Percentiles rank a stretch among this genome's conserved stretches.
phyloP scores from a whole-genome alignment of 306 rosid species.

The Datisca glomerata region DNA sequence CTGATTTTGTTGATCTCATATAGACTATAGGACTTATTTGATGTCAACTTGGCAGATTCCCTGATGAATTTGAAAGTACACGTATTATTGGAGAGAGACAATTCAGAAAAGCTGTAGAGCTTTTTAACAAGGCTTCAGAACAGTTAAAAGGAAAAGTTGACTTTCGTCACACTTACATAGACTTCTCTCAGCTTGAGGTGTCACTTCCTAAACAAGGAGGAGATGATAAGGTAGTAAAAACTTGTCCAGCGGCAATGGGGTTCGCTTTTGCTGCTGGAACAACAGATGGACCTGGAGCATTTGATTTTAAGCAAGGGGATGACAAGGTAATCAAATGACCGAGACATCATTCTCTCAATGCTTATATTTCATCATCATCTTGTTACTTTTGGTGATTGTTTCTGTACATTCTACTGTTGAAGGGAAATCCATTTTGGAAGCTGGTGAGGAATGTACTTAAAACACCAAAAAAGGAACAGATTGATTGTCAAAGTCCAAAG shows the following conservation, averaged over 20 bases:
- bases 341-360: background rate
- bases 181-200: constrained; percentile 69
- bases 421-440: constrained; percentile 91
- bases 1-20: constrained; percentile 1
- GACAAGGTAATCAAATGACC: constrained; percentile 38
- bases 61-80: constrained; percentile 93
- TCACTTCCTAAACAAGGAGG: constrained; percentile 40
- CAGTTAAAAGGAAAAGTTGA: constrained; percentile 59
- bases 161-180: constrained; percentile 63
- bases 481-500: constrained; percentile 71
- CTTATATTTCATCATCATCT: background rate
- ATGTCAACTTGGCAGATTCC: constrained; percentile 45
- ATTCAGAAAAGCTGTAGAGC: constrained; percentile 66
- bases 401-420: constrained; percentile 8
- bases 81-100: constrained; percentile 85
- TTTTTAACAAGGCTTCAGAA: constrained; percentile 52
- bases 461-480: constrained; percentile 56
- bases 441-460: constrained; percentile 56
- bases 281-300: constrained; percentile 95
- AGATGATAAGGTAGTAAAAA: constrained; percentile 41
- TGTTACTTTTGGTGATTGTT: background rate
- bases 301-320: constrained; percentile 87
- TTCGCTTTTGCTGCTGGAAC: constrained; percentile 94
- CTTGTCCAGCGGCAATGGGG: constrained; percentile 98
- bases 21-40: constrained; percentile 7